Evolutionary conservation across 257 asterid species (phyloP).

Genomic region (Plantago ovata): DNA sequence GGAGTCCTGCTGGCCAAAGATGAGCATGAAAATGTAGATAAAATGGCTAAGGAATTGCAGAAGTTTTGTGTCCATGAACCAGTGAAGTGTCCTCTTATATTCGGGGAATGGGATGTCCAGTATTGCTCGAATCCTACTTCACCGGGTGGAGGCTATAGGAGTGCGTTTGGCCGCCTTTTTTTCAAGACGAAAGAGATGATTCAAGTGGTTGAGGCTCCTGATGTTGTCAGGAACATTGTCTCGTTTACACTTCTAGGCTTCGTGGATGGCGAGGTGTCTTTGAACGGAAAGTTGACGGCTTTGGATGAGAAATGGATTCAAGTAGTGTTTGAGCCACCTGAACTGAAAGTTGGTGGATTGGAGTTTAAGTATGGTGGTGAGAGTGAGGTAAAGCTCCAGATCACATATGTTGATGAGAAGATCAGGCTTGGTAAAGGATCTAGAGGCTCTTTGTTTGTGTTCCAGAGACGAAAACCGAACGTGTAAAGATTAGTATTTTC

Average conservation of each 20-base stretch:
- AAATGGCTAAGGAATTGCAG: constrained; percentile 57
- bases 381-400: constrained; percentile 89
- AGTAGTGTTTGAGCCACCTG: constrained; percentile 77
- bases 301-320: constrained; percentile 86
- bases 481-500: no score
- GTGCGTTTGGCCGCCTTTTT: constrained; percentile 69
- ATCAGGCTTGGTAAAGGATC: constrained; percentile 87
- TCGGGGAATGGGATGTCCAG: constrained; percentile 94
- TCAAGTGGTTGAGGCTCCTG: constrained; percentile 88
- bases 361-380: constrained; percentile 74
- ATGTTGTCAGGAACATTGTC: constrained; percentile 56
- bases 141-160: constrained; percentile 86
- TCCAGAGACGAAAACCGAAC: constrained; percentile 39
- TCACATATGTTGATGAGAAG: constrained; percentile 77
- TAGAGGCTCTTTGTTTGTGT: constrained; percentile 80
- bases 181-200: constrained; percentile 86
- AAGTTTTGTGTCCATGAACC: constrained; percentile 68
- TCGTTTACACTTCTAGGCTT: constrained; percentile 70
- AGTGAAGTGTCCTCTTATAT: constrained; percentile 82
- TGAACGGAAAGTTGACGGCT: constrained; percentile 64
- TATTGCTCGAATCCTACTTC: constrained; percentile 89
- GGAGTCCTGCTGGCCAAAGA: constrained; percentile 56
- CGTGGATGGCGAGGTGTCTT: constrained; percentile 77
- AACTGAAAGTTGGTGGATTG: constrained; percentile 64
- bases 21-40: constrained; percentile 67